A percentile compares a stretch with the other conserved stretches of the same genome.
phyloP scores from a whole-genome alignment of 768 basidiomycete species.

The Rubroboletus satanas region DNA sequence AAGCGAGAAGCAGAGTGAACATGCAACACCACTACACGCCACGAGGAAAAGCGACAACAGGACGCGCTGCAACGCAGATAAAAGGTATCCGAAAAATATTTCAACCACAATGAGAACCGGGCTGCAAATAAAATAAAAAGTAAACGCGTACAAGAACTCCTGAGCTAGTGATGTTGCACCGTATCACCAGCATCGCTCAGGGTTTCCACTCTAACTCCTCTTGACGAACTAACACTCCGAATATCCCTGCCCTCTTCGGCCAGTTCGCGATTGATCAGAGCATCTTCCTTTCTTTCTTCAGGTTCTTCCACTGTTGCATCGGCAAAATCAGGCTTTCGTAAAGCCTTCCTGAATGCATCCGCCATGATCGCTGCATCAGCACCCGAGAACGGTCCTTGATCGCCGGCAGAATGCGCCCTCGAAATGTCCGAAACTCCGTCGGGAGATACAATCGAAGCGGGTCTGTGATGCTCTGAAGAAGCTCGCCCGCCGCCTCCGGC shows the following conservation, averaged over 20 bases:
- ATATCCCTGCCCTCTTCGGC: conserved; percentile 91
- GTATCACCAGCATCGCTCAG: conserved; percentile 52
- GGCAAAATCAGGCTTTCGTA: conserved; percentile 89
- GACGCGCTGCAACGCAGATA: conserved; percentile 21
- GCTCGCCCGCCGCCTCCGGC: conserved; percentile 32
- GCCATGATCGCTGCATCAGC: conserved; percentile 92
- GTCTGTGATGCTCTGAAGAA: conserved; percentile 33
- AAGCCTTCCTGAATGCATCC: conserved; percentile 83
- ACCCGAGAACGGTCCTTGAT: conserved; percentile 69
- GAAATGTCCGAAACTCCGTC: conserved; percentile 77
- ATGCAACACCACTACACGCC: conserved; percentile 30
- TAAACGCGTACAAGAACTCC: conserved; percentile 33
- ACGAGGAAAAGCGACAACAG: conserved; percentile 29
- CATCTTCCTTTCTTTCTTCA: conserved; percentile 40
- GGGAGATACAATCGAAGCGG: conserved; percentile 44
- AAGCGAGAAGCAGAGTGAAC: conserved; percentile 27
- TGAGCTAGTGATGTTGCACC: conserved; percentile 42
- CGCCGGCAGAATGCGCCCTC: conserved; percentile 53
- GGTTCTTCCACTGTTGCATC: conserved; percentile 60
- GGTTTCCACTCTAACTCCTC: conserved; percentile 77
- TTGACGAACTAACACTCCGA: conserved; percentile 73
- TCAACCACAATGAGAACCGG: conserved; percentile 34
- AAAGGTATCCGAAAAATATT: conserved; percentile 35
- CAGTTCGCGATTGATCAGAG: conserved; percentile 61
- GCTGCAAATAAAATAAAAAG: conserved; percentile 35